Base-by-base conservation (phyloP, 257 asterid genomes). In the Rhazya stricta region DNA sequence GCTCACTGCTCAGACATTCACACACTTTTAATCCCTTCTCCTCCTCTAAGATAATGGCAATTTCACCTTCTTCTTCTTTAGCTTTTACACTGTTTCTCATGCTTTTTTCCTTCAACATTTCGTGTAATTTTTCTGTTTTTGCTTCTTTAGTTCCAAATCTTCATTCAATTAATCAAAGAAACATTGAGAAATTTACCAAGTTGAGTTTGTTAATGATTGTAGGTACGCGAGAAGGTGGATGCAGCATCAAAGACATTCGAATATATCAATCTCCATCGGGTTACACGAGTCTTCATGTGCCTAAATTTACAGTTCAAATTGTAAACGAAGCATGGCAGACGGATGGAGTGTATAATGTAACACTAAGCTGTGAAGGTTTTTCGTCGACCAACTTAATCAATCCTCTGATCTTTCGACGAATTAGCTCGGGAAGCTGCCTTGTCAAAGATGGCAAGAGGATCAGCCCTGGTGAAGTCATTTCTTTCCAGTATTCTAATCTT, bases 201-300 rank as follows among this genome's bases (percentile, higher is more conserved):
- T 63, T 32, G 21, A n/a, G 19, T 42, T 21, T n/a, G 21, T 41
- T 62, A 12, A 15, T 62, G 0, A 9, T 6, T 65, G 60, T 41
- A 78, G 78, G 74, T 78, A 10, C 60, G 74, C 21, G 27, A 61
- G 81, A 53, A 42, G 23, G 48, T 18, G 46, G 78, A 30, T 78
- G 81, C 63, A 63, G 62, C 25, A 50, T 56, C 30, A 2, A 30
- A 34, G 78, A 78, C 58, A 73, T 78, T 13, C 54, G 69, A 37
- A 41, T 78, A 72, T 81, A 83, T 67, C 96, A 89, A 79, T 88
- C 89, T 86, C 80, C 91, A 32, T 88, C 96, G 0, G 96, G 93
- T 1, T 91, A 75, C 25, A 83, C 82, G 5, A 57, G 83, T 43
- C 86, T 84, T 18, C 86, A 91, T 66, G 67, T 88, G 19, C 97